Evolutionary conservation across 306 rosid species (phyloP).

Genomic region (Lathyrus oleraceus): DNA sequence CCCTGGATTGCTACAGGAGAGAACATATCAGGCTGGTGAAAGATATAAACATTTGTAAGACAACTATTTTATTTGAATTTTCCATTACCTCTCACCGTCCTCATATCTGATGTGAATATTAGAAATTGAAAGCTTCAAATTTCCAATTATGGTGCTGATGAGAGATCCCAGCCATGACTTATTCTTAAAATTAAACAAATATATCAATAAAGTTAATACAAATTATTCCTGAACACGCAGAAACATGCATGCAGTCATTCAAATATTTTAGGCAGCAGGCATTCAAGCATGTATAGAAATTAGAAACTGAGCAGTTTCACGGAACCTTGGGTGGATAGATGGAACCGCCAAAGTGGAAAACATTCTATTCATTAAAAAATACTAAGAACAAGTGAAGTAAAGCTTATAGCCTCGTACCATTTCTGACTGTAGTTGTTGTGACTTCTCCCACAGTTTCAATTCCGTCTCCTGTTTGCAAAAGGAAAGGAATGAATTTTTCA

Average conservation of each 20-base stretch:
- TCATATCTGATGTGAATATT: conserved; percentile 96
- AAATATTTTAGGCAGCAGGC: not conserved
- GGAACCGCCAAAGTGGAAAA: conserved; percentile 25
- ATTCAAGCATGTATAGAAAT: conserved; percentile 15
- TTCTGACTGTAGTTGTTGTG: conserved; percentile 70
- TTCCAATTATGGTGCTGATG: conserved; percentile 88
- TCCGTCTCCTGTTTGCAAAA: conserved; percentile 86
- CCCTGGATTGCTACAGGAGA: conserved; percentile 84
- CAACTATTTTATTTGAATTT: conserved; percentile 10
- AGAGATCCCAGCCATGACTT: conserved; percentile 96
- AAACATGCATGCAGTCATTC: conserved; percentile 17
- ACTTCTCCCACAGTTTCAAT: conserved; percentile 76
- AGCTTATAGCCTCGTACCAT: conserved; percentile 77
- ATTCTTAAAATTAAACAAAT: conserved; percentile 54
- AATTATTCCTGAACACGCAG: conserved; percentile 29
- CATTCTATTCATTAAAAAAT: conserved; percentile 21
- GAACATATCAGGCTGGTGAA: conserved; percentile 38
- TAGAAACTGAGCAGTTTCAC: conserved; percentile 10
- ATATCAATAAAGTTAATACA: conserved; percentile 29
- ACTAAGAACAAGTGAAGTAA: not conserved
- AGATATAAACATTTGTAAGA: conserved; percentile 3
- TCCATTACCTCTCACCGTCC: conserved; percentile 80
- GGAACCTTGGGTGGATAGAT: conserved; percentile 16
- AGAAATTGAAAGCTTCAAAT: conserved; percentile 90
- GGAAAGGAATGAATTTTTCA: conserved; percentile 25